Evolutionary conservation across 1,284 basidiomycete genomes (phyloP).

Genomic region (Apiotrichum veenhuisii): DNA sequence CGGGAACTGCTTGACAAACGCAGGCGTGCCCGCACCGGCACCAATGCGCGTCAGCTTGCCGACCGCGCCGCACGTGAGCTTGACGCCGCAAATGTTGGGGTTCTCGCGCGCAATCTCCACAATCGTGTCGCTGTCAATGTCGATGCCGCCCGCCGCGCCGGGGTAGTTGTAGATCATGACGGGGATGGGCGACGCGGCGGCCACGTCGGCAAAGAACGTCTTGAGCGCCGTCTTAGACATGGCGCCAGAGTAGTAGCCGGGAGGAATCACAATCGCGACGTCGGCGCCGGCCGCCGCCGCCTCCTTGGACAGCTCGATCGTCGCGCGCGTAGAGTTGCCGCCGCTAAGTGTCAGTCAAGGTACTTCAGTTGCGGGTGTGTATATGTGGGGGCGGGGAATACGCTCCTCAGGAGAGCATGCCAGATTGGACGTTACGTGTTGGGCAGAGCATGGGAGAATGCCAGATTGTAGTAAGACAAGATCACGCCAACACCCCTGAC

Average conservation of each 20-base stretch:
- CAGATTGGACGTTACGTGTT: too few relatives aligned
- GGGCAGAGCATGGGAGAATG: too few relatives aligned
- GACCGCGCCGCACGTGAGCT: slow-evolving; percentile 84
- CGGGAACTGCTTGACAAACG: slow-evolving; percentile 61
- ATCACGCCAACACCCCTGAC: too few relatives aligned
- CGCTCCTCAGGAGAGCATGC: too few relatives aligned
- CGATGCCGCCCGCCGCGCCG: slow-evolving; percentile 74
- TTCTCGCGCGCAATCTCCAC: slow-evolving; percentile 64
- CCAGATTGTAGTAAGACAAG: too few relatives aligned
- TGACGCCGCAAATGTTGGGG: slow-evolving; percentile 65
- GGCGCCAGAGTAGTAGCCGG: slow-evolving; percentile 79
- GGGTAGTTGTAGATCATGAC: slow-evolving; percentile 90
- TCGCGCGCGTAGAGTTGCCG: slow-evolving; percentile 73
- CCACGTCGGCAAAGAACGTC: slow-evolving; percentile 71
- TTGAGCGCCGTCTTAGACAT: slow-evolving; percentile 66
- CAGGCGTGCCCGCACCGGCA: slow-evolving; percentile 62
- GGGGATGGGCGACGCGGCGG: slow-evolving; percentile 73
- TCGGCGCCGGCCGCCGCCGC: slow-evolving; percentile 79
- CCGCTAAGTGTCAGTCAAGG: slow-evolving; percentile 49
- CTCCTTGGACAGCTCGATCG: slow-evolving; percentile 65
- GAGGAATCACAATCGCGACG: slow-evolving; percentile 73
- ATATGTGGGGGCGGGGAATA: not conserved
- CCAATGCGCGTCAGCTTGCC: slow-evolving; percentile 83
- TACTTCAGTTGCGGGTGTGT: not conserved
- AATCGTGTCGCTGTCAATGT: slow-evolving; percentile 80